Evolutionary conservation across 768 basidiomycete species (phyloP).

Genomic region (Kwoniella newhampshirensis): DNA sequence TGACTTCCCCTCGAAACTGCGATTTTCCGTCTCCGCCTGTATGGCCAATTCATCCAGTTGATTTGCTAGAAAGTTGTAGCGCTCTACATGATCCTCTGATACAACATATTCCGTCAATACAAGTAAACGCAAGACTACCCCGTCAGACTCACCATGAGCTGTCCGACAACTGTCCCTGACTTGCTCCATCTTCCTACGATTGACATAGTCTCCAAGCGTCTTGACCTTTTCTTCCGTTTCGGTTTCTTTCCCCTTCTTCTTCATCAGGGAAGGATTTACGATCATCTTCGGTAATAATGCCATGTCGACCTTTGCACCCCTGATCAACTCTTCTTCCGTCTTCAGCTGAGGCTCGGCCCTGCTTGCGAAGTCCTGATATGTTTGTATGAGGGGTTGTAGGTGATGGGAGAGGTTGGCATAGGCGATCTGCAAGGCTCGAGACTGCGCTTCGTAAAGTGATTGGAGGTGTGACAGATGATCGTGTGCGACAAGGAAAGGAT

Average conservation of each 20-base stretch:
- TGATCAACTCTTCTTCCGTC: conserved; percentile 29
- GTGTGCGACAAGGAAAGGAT: conserved; percentile 38
- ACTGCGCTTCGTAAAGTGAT: conserved; percentile 42
- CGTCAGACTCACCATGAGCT: conserved; percentile 36
- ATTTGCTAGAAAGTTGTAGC: conserved; percentile 26
- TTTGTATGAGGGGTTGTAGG: conserved; percentile 35
- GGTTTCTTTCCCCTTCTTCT: conserved; percentile 29
- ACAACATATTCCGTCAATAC: background rate
- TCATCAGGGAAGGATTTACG: conserved; percentile 30
- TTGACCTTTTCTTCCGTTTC: conserved; percentile 26
- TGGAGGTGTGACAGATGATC: conserved; percentile 44
- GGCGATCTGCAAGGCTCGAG: conserved; percentile 38
- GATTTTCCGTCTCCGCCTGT: conserved; percentile 29
- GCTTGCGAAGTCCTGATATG: conserved; percentile 31
- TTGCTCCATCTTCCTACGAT: conserved; percentile 45
- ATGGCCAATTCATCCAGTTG: conserved; percentile 32
- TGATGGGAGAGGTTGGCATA: conserved; percentile 41
- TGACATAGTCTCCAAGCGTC: conserved; percentile 48
- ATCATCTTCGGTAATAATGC: conserved; percentile 31
- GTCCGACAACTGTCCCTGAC: conserved; percentile 42
- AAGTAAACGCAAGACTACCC: background rate
- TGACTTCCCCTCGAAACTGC: conserved; percentile 23
- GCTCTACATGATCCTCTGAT: conserved; percentile 35
- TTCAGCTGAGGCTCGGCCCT: conserved; percentile 38
- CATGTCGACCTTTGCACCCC: conserved; percentile 35